These are phyloP conservation scores for Zea mays DNA, from an alignment of 176 grass and related monocot genomes.

Conservation along the genomic window DNA sequence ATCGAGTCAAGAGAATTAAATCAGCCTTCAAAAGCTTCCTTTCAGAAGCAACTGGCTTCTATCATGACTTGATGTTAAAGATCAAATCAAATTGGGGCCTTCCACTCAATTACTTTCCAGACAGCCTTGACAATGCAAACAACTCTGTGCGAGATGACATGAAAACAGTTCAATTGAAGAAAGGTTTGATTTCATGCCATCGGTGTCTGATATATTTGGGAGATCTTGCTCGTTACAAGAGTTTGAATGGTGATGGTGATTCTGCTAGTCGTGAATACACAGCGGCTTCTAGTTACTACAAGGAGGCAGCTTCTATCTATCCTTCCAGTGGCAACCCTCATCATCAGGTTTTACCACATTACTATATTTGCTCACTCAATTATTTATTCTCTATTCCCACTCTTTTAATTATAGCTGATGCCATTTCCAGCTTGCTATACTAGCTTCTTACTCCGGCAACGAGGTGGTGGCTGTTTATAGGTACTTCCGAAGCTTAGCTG, in stretches of 20 bases:
- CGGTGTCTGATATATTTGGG: slow-evolving; percentile 95
- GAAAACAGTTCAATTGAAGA: slow-evolving; percentile 55
- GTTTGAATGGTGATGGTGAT: slow-evolving; percentile 80
- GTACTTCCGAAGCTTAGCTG: slow-evolving; percentile 94
- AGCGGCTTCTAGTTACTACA: slow-evolving; percentile 86
- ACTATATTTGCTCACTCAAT: neutral
- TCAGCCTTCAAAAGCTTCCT: slow-evolving; percentile 75
- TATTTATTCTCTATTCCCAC: slow-evolving; percentile 2
- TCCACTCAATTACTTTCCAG: slow-evolving; percentile 63
- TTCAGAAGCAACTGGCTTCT: slow-evolving; percentile 88
- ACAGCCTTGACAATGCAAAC: slow-evolving; percentile 47
- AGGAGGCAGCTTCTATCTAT: slow-evolving; percentile 70
- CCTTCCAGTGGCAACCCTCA: slow-evolving; percentile 89
- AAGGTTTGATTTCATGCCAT: slow-evolving; percentile 83
- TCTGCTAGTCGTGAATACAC: slow-evolving; percentile 66
- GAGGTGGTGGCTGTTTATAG: slow-evolving; percentile 79
- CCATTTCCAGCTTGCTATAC: slow-evolving; percentile 70
- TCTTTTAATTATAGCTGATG: slow-evolving; percentile 7
- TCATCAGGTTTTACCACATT: slow-evolving; percentile 68
- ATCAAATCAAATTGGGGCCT: slow-evolving; percentile 78
- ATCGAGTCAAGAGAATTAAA: slow-evolving; percentile 72
- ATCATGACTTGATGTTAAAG: slow-evolving; percentile 88
- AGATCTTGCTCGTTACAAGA: slow-evolving; percentile 92
- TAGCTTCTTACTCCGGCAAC: slow-evolving; percentile 74
- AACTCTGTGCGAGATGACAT: slow-evolving; percentile 55